Evolutionary conservation across 2,329 filamentous ascomycete species (phyloP).

Genomic region (Neofusicoccum kwambonambiense): DNA sequence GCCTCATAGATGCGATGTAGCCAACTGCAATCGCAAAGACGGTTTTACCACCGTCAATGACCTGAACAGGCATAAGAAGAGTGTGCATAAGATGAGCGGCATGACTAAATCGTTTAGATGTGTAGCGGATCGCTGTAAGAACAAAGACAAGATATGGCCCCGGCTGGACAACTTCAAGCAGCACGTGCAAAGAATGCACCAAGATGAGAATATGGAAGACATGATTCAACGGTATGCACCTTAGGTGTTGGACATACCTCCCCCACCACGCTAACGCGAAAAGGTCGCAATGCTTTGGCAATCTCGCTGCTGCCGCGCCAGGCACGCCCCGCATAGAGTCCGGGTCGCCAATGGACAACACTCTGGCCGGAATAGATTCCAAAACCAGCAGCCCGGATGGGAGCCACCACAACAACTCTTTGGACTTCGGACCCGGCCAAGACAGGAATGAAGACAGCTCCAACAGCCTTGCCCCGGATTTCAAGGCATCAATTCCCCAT

Average conservation of each 20-base stretch:
- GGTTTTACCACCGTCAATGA: conserved; percentile 83
- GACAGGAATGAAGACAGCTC: background rate
- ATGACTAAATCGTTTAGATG: conserved; percentile 58
- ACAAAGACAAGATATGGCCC: conserved; percentile 70
- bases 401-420: background rate
- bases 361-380: conserved; percentile 32
- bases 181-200: conserved; percentile 71
- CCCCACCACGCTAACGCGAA: background rate
- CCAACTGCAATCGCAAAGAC: conserved; percentile 56
- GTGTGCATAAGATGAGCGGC: conserved; percentile 59
- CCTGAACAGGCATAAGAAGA: conserved; percentile 73
- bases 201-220: conserved; percentile 42
- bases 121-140: conserved; percentile 55
- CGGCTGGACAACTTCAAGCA: conserved; percentile 83
- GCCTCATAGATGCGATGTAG: conserved; percentile 60
- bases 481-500: background rate
- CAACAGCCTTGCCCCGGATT: background rate
- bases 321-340: conserved; percentile 15
- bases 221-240: conserved; percentile 48
- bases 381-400: background rate
- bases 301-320: conserved; percentile 7
- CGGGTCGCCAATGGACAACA: conserved; percentile 31
- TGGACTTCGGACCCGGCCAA: background rate
- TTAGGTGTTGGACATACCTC: background rate
- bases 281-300: conserved; percentile 26